A percentile compares a stretch with the other conserved stretches of the same genome.
phyloP scores from a whole-genome alignment of 2,329 filamentous ascomycete species.

The Aureobasidium zeae region DNA sequence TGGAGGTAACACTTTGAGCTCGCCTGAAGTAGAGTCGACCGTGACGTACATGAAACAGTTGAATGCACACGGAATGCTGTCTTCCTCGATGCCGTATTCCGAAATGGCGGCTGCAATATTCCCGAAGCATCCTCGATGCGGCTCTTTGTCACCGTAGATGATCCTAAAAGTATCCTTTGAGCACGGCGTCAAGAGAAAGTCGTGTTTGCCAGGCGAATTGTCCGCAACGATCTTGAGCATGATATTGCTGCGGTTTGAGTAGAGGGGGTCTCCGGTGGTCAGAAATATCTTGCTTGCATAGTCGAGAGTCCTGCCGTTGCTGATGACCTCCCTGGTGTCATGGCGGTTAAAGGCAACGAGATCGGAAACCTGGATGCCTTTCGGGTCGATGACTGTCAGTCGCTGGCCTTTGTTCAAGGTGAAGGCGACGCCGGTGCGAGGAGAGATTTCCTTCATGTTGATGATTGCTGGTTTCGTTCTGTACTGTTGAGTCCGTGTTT shows the following conservation, averaged over 20 bases:
- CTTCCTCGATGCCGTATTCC: conserved; percentile 19
- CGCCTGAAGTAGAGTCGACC: conserved; percentile 21
- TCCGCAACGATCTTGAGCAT: conserved; percentile 15
- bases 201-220: conserved; percentile 18
- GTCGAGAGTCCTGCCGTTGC: conserved; percentile 21
- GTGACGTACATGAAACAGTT: conserved; percentile 26
- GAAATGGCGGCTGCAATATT: conserved; percentile 22
- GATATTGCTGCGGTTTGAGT: conserved; percentile 20
- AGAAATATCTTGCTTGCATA: conserved; percentile 21
- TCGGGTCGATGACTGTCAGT: conserved; percentile 21
- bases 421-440: conserved; percentile 20
- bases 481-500: background rate
- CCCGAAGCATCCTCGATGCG: conserved; percentile 23
- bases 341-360: conserved; percentile 20
- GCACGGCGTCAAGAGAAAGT: conserved; percentile 22
- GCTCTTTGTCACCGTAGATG: conserved; percentile 22
- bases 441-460: conserved; percentile 15
- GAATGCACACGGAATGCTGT: conserved; percentile 22
- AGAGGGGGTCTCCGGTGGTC: conserved; percentile 19
- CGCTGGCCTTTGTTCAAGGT: conserved; percentile 20
- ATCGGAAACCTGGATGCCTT: conserved; percentile 21
- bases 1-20: conserved; percentile 22
- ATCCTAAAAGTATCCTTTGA: conserved; percentile 22
- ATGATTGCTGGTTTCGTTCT: background rate
- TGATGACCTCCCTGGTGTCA: conserved; percentile 20